Evolutionary conservation across 2,329 filamentous ascomycete species (phyloP).

Genomic region (Parascedosporium putredinis): DNA sequence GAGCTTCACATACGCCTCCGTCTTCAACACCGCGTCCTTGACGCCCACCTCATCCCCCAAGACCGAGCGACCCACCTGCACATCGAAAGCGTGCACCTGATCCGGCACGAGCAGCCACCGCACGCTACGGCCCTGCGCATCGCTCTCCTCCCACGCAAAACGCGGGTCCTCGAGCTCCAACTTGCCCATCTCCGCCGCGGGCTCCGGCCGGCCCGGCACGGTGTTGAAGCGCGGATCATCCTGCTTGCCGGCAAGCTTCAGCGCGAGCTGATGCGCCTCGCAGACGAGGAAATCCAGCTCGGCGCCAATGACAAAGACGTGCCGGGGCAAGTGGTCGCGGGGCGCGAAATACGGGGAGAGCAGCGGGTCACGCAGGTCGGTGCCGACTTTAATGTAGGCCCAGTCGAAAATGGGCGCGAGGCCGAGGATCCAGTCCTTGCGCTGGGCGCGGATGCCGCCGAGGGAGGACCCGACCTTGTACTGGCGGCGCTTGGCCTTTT

Average conservation of each 20-base stretch:
- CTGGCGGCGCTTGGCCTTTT: conserved; percentile 16
- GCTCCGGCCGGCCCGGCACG: conserved; percentile 11
- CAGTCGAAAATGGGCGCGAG: conserved; percentile 21
- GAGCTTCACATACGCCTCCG: conserved; percentile 18
- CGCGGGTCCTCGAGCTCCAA: conserved; percentile 21
- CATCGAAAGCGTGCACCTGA: conserved; percentile 29
- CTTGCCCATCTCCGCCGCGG: conserved; percentile 9
- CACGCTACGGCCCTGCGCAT: conserved; percentile 15
- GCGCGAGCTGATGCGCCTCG: conserved; percentile 14
- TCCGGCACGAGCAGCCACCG: conserved; percentile 33
- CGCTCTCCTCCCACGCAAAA: conserved; percentile 23
- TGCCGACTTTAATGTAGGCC: conserved; percentile 22
- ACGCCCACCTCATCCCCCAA: conserved; percentile 18
- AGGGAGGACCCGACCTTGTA: conserved; percentile 16
- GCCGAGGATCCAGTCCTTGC: conserved; percentile 11
- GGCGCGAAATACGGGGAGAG: conserved; percentile 23
- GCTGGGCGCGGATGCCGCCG: conserved; percentile 12
- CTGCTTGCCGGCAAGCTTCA: conserved; percentile 13
- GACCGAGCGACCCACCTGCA: conserved; percentile 14
- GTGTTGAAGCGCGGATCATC: not conserved
- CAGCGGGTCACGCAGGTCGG: conserved; percentile 21
- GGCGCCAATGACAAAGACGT: conserved; percentile 26
- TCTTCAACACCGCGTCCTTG: conserved; percentile 20
- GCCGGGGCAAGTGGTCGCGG: conserved; percentile 20
- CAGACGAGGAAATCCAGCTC: conserved; percentile 25